Evolutionary conservation across 495 filamentous ascomycete species (phyloP).

Genomic region (Penicillium silybi): DNA sequence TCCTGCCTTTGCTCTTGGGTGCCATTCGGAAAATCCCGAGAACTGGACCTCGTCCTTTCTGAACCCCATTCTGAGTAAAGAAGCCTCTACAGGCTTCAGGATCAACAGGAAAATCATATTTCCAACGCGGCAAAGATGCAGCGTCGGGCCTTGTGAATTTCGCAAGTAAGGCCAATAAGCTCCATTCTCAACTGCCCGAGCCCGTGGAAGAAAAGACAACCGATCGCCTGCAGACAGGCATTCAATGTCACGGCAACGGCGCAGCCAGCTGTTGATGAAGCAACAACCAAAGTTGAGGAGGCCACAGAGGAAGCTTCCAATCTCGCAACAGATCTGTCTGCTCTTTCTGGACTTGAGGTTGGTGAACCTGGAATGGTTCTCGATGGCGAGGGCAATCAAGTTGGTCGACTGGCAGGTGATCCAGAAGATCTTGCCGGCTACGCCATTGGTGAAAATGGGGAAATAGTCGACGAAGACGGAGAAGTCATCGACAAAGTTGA

Average conservation of each 20-base stretch:
- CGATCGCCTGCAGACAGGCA: background rate
- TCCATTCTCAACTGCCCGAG: background rate
- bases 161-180: background rate
- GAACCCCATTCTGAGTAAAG: background rate
- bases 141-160: background rate
- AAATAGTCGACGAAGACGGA: slow-evolving; percentile 67
- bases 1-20: background rate
- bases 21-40: background rate
- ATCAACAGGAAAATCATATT: background rate
- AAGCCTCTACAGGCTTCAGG: background rate
- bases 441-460: background rate
- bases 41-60: background rate
- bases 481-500: slow-evolving; percentile 71
- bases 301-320: background rate
- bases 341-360: background rate
- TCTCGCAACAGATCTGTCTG: background rate
- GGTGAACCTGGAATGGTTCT: background rate
- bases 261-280: background rate
- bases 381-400: background rate
- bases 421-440: background rate
- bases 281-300: background rate
- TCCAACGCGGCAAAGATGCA: slow-evolving; percentile 6
- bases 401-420: background rate
- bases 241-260: background rate
- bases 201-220: slow-evolving; percentile 6